Percentiles rank a stretch among this genome's conserved stretches.
Conservation (phyloP, 768 basidiomycete species). For the Suillus paluster region DNA sequence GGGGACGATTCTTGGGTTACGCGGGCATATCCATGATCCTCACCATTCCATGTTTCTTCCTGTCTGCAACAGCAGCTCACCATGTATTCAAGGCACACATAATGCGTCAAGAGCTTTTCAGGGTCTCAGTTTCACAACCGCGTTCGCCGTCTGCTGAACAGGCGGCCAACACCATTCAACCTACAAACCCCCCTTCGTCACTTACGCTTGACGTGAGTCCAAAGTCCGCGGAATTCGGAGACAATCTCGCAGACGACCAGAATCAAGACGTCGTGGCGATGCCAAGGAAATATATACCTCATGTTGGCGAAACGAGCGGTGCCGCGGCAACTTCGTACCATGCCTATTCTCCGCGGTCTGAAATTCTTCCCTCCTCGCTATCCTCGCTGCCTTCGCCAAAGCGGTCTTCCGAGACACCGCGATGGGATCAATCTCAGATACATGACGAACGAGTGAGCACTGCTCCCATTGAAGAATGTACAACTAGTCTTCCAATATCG, state of each 20-base stretch:
- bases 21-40: slow-evolving; percentile 58
- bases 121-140: neutral
- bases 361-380: neutral
- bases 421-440: neutral
- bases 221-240: neutral
- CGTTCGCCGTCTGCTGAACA: neutral
- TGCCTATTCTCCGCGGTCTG: neutral
- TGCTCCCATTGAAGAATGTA: neutral
- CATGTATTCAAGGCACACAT: slow-evolving; percentile 26
- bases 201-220: slow-evolving; percentile 25
- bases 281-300: neutral
- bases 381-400: neutral
- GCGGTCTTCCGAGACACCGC: neutral
- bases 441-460: neutral
- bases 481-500: slow-evolving; percentile 8
- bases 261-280: neutral
- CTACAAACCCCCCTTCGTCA: slow-evolving; percentile 19
- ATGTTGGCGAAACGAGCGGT: neutral
- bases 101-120: slow-evolving; percentile 17
- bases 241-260: neutral
- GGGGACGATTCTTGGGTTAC: slow-evolving; percentile 69
- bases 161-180: slow-evolving; percentile 9
- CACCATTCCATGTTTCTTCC: slow-evolving; percentile 53
- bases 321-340: neutral
- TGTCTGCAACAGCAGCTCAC: slow-evolving; percentile 39